phyloP scores from a whole-genome alignment of 164 flowering plant species.

The Vitis cinerea region DNA sequence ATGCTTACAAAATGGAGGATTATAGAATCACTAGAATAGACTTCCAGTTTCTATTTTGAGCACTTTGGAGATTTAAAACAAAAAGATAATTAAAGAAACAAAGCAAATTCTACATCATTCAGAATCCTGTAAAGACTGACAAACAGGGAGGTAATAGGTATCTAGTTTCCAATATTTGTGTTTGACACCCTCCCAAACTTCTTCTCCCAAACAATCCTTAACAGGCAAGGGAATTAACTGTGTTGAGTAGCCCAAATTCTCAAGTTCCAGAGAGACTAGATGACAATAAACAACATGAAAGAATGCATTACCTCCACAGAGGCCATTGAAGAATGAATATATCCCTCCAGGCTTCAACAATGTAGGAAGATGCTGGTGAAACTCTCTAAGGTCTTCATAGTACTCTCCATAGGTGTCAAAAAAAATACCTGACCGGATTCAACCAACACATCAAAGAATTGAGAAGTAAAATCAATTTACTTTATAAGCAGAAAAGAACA shows the following conservation, averaged over 20 bases:
- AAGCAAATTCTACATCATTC: constrained; percentile 39
- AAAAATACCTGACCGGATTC: constrained; percentile 67
- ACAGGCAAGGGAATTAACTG: constrained; percentile 93
- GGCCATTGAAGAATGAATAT: constrained; percentile 93
- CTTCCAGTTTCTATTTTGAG: not conserved
- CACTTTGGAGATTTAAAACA: not conserved
- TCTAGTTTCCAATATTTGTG: constrained; percentile 99
- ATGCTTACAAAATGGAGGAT: not conserved
- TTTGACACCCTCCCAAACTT: constrained; percentile 91
- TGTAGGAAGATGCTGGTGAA: constrained; percentile 81
- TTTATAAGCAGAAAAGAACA: too few relatives aligned
- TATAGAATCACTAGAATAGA: not conserved
- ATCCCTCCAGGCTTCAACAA: constrained; percentile 86
- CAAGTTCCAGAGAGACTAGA: constrained; percentile 83
- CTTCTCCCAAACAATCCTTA: constrained; percentile 80
- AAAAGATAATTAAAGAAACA: not conserved
- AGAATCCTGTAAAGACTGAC: constrained; percentile 62
- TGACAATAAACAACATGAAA: constrained; percentile 96
- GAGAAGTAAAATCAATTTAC: too few relatives aligned
- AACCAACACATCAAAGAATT: not conserved
- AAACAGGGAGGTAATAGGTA: constrained; percentile 94
- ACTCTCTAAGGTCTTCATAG: constrained; percentile 91
- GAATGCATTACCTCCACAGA: constrained; percentile 94
- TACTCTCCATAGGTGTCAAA: constrained; percentile 98
- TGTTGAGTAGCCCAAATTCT: constrained; percentile 75